Base-by-base conservation (phyloP, 371 early-diverging fungal genomes). In the Mucor piriformis region DNA sequence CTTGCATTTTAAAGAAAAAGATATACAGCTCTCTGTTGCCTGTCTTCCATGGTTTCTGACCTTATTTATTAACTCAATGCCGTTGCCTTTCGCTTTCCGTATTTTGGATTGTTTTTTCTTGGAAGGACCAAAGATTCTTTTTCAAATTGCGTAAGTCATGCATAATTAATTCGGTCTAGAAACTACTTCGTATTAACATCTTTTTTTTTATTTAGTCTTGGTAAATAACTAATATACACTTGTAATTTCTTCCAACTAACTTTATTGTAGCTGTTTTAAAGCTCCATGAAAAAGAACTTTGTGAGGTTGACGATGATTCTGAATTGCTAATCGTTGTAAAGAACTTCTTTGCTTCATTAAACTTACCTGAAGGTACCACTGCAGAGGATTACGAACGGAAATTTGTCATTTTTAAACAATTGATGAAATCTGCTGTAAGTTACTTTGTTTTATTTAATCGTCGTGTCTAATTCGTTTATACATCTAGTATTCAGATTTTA, bases 21-120 rank as follows among this genome's bases (percentile, higher is more conserved):
- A 96, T 59, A 95, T 97, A 32, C 96, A 97, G 65, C 81, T 98
- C 8, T 95, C 96, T 1, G 93, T 96, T 0, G 95, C 94, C 4
- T 95, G 93, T 57, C 69, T 97, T 42, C 95, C 97, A 4, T 97
- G 97, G 98, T 96, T 98, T 73, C 79, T 98, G 50, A 93, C 93
- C 29, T 72, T 98, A 32, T 98, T 88, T 65, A 88, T 97, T 70
- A 96, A 95, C 73, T 90, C 95, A 1, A 88, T 97, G 86, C 96
- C 97, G 11, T 66, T 97, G 16, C 73, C 85, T 6, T 94, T 89
- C 66, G 92, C 95, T 6, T 83, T 95, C 55, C 81, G 97, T 16
- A 88, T 98, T 7, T 63, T 98, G 60, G 98, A 98, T 81, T 96
- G 94, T 66, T 90, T 93, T 61, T 93, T 93, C 66, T 78, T 95